A percentile compares a stretch with the other conserved stretches of the same genome.
Conservation (phyloP, 805 yeast species). For the Helenozyma baotianmanensis region DNA sequence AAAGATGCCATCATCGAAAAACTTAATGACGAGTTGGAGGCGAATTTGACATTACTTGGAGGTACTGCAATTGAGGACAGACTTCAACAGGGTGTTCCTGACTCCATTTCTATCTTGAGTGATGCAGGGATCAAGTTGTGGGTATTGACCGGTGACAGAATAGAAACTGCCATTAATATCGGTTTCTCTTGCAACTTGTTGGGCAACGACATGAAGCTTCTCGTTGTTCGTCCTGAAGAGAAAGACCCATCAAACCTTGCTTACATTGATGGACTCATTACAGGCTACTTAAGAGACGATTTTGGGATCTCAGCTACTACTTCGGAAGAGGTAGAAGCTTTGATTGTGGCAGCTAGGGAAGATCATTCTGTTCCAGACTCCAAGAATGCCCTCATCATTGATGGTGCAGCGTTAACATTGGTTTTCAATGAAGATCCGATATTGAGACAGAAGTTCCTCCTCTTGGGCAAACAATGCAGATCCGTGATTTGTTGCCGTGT, state of each 20-base stretch:
- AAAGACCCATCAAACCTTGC: conserved; percentile 14
- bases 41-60: conserved; percentile 54
- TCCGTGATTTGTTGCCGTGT: conserved; percentile 85
- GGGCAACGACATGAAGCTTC: conserved; percentile 61
- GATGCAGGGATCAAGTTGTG: conserved; percentile 76
- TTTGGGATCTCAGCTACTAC: conserved; percentile 52
- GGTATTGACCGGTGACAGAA: conserved; percentile 81
- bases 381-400: conserved; percentile 66
- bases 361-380: conserved; percentile 67
- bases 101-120: conserved; percentile 59
- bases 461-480: conserved; percentile 73
- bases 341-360: conserved; percentile 45
- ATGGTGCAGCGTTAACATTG: conserved; percentile 68
- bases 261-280: conserved; percentile 35
- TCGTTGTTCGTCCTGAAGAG: conserved; percentile 53
- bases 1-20: conserved; percentile 55
- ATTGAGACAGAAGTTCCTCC: conserved; percentile 47
- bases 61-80: conserved; percentile 83
- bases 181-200: conserved; percentile 75
- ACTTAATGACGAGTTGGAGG: conserved; percentile 58
- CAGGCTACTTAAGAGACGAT: conserved; percentile 43
- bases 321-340: conserved; percentile 36
- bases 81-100: conserved; percentile 75
- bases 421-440: conserved; percentile 41
- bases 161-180: conserved; percentile 80